A percentile compares a stretch with the other conserved stretches of the same genome.
phyloP scores from a whole-genome alignment of 805 yeast species.

The Yarrowia hollandica region DNA sequence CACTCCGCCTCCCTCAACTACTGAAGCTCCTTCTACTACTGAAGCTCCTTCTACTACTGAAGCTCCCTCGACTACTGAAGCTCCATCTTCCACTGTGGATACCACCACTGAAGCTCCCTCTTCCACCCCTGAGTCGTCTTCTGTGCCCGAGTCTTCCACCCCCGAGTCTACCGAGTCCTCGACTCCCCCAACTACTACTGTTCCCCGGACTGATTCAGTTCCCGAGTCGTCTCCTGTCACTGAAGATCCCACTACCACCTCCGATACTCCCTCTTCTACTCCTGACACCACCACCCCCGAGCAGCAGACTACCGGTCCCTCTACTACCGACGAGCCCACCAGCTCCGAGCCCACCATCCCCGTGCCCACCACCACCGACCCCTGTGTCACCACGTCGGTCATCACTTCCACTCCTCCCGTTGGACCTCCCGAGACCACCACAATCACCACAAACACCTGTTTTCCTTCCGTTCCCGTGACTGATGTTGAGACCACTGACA shows the following conservation, averaged over 20 bases:
- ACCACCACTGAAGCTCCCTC: too few species aligned
- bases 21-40: not conserved
- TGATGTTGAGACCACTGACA: too few species aligned
- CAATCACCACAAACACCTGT: not conserved
- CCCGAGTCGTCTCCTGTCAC: too few species aligned
- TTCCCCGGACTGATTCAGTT: too few species aligned
- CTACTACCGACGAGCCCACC: not conserved
- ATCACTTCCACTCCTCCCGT: not conserved
- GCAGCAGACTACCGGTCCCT: not conserved
- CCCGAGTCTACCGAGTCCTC: too few species aligned
- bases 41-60: not conserved
- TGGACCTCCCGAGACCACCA: not conserved
- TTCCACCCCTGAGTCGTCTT: too few species aligned
- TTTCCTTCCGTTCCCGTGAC: too few species aligned
- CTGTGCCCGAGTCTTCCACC: too few species aligned
- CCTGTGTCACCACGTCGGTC: not conserved
- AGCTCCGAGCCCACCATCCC: not conserved
- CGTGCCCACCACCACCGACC: not conserved
- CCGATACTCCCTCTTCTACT: too few species aligned
- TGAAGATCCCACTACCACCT: too few species aligned
- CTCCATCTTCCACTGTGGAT: too few species aligned
- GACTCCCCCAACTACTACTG: not conserved
- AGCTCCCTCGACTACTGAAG: not conserved
- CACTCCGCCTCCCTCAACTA: too few species aligned
- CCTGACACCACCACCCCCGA: not conserved